These are phyloP conservation scores for Polytrichum commune DNA, from an alignment of 225 moss, liverwort and hornwort species.

Conservation along the genomic window DNA sequence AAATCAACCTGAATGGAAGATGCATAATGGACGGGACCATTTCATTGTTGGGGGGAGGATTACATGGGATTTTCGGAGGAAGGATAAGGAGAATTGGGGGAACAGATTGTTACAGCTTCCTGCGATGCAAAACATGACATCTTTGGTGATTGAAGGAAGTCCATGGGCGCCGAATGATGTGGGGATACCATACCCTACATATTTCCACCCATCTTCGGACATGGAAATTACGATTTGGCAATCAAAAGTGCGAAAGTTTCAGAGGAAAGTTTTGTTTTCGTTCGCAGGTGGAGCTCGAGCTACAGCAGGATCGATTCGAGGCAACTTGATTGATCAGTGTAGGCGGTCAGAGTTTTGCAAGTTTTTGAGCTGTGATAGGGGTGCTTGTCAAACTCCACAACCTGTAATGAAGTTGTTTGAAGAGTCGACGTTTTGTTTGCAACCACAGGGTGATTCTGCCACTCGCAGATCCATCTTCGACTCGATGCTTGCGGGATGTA, in stretches of 20 bases:
- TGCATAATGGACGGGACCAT: constrained; percentile 31
- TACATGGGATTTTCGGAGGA: constrained; percentile 53
- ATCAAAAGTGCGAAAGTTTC: constrained; percentile 16
- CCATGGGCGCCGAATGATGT: constrained; percentile 39
- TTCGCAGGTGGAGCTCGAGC: constrained; percentile 40
- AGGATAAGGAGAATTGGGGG: constrained; percentile 30
- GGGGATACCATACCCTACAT: constrained; percentile 48
- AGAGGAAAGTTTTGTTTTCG: constrained; percentile 33
- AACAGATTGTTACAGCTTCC: constrained; percentile 43
- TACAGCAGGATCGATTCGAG: constrained; percentile 31
- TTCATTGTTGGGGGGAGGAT: constrained; percentile 53
- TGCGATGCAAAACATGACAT: constrained; percentile 40
- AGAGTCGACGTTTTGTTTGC: constrained; percentile 43
- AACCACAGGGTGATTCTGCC: constrained; percentile 44
- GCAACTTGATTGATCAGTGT: constrained; percentile 45
- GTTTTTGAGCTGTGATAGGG: constrained; percentile 31
- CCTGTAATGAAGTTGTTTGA: constrained; percentile 45
- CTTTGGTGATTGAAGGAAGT: constrained; percentile 37
- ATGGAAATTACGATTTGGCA: constrained; percentile 32
- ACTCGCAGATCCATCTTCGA: constrained; percentile 55
- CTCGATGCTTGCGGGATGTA: constrained; percentile 56
- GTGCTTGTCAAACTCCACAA: constrained; percentile 40
- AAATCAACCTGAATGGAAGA: constrained; percentile 28
- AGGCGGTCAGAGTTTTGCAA: constrained; percentile 25
- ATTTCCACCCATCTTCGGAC: constrained; percentile 42